Evolutionary conservation across 2,329 filamentous ascomycete genomes (phyloP), one percentile per base, ranked within the genome.

Genomic region (Ophiocordyceps camponoti-rufipedis): DNA sequence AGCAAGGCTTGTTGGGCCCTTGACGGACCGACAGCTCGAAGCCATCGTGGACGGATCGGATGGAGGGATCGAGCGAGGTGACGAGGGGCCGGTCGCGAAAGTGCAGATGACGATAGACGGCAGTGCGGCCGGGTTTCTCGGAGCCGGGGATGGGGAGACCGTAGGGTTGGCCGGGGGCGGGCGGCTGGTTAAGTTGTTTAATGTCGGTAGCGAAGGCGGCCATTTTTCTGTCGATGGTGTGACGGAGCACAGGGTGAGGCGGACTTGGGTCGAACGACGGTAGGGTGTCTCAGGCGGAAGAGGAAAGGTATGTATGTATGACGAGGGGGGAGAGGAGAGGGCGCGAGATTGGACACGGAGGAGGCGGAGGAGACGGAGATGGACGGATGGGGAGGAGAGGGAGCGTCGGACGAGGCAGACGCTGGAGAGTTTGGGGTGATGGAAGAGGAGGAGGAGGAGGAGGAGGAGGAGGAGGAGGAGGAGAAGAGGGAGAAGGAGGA

Each of bases 71-170:
- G 51, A 84, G 67, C 6, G 82, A 81, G 55, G 75, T 71, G 40
- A 94, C 64, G 47, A 93, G 69, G 41, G 75, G 74, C 48, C 75
- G 75, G 63, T 94, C 80, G 47, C 72, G 71, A 57, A 81, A 80
- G 51, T 75, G 75, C 77, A 81, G 93, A 63, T 94, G 82, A 49
- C 91, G 78, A 65, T 96, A 96, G 51, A 93, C 65, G 42, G 77
- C 67, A 44, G 74, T 82, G 53, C 87, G 80, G 48, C 80, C 83
- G 43, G 84, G 78, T 49, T 71, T 68, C 62, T 84, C 76, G 42
- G 82, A 80, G 50, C 83, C 83, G 1, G 86, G 81, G 18, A 98
- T 55, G 12, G 85, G 68, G 13, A 94, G 69, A 42, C 82, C 83
- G 59, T 91, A 91, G 1, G 87, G 84, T 43, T 75, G 68, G 51